Evolutionary conservation across 148 eudicot genomes (phyloP).

Genomic region (Chenopodium formosanum): DNA sequence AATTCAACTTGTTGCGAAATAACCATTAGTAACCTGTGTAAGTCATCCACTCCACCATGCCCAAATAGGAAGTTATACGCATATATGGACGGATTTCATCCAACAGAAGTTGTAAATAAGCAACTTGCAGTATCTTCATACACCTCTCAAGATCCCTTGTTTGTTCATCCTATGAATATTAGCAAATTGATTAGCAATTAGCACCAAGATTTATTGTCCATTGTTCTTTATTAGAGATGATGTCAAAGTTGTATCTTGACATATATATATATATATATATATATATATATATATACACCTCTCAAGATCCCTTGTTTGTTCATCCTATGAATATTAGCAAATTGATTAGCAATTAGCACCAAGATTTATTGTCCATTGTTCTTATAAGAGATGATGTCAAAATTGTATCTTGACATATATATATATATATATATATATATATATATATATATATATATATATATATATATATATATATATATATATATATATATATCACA

Average conservation of each 20-base stretch:
- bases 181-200: not conserved
- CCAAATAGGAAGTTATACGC: constrained; percentile 16
- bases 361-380: no score
- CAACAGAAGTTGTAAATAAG: constrained; percentile 26
- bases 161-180: constrained; percentile 40
- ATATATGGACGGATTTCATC: constrained; percentile 44
- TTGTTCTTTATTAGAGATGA: no score
- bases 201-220: not conserved
- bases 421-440: no score
- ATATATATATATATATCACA: no score
- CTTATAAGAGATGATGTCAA: no score
- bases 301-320: constrained; percentile 24
- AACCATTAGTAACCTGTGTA: constrained; percentile 23
- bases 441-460: no score
- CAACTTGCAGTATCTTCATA: constrained; percentile 26
- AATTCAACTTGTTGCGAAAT: not conserved
- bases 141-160: constrained; percentile 14
- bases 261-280: no score
- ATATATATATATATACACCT: not conserved
- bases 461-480: no score
- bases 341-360: not conserved
- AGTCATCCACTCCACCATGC: constrained; percentile 29
- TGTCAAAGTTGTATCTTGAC: no score
- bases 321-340: constrained; percentile 35
- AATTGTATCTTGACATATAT: no score